Conservation (phyloP, 768 basidiomycete species). For the Boletus subparvulus region DNA sequence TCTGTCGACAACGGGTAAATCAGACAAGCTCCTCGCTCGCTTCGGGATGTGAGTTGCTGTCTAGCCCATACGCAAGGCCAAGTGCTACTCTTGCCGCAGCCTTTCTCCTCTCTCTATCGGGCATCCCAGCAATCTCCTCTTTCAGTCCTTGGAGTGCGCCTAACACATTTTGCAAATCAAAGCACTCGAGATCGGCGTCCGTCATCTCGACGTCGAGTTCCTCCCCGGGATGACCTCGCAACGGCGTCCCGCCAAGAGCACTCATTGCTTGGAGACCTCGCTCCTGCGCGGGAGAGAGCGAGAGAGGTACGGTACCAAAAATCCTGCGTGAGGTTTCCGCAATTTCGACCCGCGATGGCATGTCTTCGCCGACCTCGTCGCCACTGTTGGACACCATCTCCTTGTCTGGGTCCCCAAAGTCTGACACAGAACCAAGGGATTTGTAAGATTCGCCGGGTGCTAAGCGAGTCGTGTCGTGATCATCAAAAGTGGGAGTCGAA, state of each 20-base stretch:
- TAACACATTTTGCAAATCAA: conserved; percentile 64
- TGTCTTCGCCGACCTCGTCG: conserved; percentile 23
- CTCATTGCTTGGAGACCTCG: not conserved
- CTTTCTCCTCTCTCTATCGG: conserved; percentile 57
- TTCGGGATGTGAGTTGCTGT: conserved; percentile 2
- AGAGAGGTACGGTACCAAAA: conserved; percentile 39
- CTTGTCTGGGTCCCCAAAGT: conserved; percentile 49
- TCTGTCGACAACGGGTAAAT: not conserved
- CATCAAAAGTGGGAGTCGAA: conserved; percentile 28
- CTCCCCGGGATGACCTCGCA: conserved; percentile 26
- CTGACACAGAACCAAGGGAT: conserved; percentile 59
- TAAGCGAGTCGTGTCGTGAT: conserved; percentile 18
- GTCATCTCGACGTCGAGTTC: conserved; percentile 27
- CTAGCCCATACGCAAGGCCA: conserved; percentile 68
- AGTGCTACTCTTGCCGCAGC: conserved; percentile 74
- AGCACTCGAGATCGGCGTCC: conserved; percentile 44
- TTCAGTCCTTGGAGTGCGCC: conserved; percentile 67
- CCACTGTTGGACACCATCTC: conserved; percentile 17
- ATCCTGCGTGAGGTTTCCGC: conserved; percentile 47
- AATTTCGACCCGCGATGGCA: conserved; percentile 53
- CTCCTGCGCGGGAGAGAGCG: conserved; percentile 20
- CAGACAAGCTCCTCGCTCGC: conserved; percentile 5
- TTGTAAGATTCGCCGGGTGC: conserved; percentile 40
- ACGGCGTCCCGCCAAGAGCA: conserved; percentile 15
- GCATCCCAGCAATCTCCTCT: conserved; percentile 69